Percentiles rank a stretch among this genome's conserved stretches.
Evolutionary conservation across 2,329 filamentous ascomycete species (phyloP).

Genomic region (Xylariaceae sp.): DNA sequence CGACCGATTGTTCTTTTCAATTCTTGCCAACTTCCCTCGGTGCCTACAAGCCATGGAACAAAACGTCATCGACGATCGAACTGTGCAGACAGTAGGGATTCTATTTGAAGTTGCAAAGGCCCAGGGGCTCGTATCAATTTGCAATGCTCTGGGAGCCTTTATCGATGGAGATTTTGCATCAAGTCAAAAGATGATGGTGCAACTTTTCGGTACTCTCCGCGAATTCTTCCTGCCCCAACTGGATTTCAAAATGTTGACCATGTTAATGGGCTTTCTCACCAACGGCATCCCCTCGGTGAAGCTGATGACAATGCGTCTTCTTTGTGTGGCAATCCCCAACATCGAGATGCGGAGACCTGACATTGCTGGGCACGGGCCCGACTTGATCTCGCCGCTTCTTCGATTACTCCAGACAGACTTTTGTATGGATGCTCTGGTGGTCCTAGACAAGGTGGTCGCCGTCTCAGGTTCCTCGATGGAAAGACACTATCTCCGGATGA

Average conservation of each 20-base stretch:
- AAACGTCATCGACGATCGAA: constrained; percentile 49
- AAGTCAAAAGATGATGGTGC: constrained; percentile 70
- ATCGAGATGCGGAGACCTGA: constrained; percentile 92
- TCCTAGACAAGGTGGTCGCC: constrained; percentile 91
- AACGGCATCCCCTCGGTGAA: constrained; percentile 90
- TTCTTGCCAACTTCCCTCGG: constrained; percentile 87
- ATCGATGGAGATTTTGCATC: constrained; percentile 62
- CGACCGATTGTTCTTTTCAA: constrained; percentile 74
- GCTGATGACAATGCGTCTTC: constrained; percentile 84
- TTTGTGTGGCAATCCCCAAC: constrained; percentile 79
- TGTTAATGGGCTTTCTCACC: constrained; percentile 85
- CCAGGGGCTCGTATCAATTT: constrained; percentile 65
- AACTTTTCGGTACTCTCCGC: constrained; percentile 69
- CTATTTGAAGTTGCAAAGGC: constrained; percentile 70
- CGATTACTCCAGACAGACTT: constrained; percentile 88
- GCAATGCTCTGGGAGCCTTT: constrained; percentile 66
- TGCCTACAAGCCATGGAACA: constrained; percentile 78
- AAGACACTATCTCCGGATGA: constrained; percentile 93
- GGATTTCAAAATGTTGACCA: constrained; percentile 82
- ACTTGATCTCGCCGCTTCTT: constrained; percentile 88
- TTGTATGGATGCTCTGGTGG: constrained; percentile 85
- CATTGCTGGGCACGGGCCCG: constrained; percentile 85
- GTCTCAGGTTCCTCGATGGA: constrained; percentile 91
- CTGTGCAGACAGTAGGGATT: constrained; percentile 61
- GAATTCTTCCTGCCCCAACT: constrained; percentile 75